Evolutionary conservation across 2,329 filamentous ascomycete species (phyloP).

Genomic region (Fusarium abutilonis): DNA sequence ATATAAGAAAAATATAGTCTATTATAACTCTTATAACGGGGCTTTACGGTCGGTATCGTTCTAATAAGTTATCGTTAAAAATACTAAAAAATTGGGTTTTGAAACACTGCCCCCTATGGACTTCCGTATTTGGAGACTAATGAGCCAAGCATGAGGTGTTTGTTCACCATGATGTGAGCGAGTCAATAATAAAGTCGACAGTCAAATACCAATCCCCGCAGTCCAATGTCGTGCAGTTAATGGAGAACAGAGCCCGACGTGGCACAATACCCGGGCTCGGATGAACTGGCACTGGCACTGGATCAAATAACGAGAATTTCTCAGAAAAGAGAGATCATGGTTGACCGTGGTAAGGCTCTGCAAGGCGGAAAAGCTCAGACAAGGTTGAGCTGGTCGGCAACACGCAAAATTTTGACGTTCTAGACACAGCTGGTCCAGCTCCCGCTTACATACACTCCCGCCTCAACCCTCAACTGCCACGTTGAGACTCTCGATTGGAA

Average conservation of each 20-base stretch:
- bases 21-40: too few relatives aligned
- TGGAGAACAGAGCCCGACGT: slow-evolving; percentile 25
- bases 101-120: too few relatives aligned
- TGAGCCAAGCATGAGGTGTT: slow-evolving; percentile 23
- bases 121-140: slow-evolving; percentile 23
- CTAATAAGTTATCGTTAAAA: too few relatives aligned
- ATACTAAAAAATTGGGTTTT: too few relatives aligned
- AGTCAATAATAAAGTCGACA: slow-evolving; percentile 13
- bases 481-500: slow-evolving; percentile 8
- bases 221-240: slow-evolving; percentile 20
- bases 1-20: too few relatives aligned
- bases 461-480: slow-evolving; percentile 18
- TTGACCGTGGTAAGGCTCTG: not conserved
- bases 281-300: not conserved
- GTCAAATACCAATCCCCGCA: slow-evolving; percentile 16
- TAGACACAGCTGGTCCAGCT: slow-evolving; percentile 15
- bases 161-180: slow-evolving; percentile 28
- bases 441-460: slow-evolving; percentile 10
- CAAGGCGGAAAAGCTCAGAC: not conserved
- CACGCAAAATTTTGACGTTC: slow-evolving; percentile 14
- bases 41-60: too few relatives aligned
- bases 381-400: slow-evolving; percentile 20
- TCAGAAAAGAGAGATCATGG: slow-evolving; percentile 20
- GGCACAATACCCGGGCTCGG: slow-evolving; percentile 4
- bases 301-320: slow-evolving; percentile 6